These are phyloP conservation scores for Annulohypoxylon stygium DNA, from an alignment of 495 filamentous ascomycete species.

Conservation along the genomic window DNA sequence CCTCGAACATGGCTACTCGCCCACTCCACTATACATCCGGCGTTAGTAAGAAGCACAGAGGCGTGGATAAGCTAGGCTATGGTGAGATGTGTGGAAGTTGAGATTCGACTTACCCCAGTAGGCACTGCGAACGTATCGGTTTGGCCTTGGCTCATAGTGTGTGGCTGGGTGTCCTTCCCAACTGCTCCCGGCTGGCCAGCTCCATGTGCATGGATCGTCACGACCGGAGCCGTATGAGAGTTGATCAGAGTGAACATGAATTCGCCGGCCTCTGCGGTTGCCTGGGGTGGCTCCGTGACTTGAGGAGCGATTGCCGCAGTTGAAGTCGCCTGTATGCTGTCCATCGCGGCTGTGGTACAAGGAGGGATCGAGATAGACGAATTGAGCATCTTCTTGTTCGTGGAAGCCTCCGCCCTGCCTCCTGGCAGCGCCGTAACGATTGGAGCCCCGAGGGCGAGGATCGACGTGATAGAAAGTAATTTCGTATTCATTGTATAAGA, in stretches of 20 bases:
- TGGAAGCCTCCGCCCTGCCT: not conserved
- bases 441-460: not conserved
- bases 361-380: not conserved
- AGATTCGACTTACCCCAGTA: constrained; percentile 39
- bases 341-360: not conserved
- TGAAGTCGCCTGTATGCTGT: not conserved
- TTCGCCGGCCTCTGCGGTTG: constrained; percentile 7
- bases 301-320: not conserved
- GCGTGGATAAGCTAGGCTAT: too few species aligned
- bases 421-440: constrained; percentile 3
- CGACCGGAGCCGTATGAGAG: constrained; percentile 43
- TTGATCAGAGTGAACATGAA: constrained; percentile 47
- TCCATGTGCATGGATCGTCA: constrained; percentile 38
- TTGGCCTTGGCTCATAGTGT: constrained; percentile 22
- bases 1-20: constrained; percentile 43
- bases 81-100: not conserved
- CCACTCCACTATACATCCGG: constrained; percentile 37
- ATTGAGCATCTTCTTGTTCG: not conserved
- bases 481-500: constrained; percentile 10
- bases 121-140: constrained; percentile 37
- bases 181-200: constrained; percentile 26
- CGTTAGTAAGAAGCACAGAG: constrained; percentile 15
- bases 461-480: not conserved
- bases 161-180: constrained; percentile 4
- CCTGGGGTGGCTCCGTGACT: not conserved